Evolutionary conservation across 2,329 filamentous ascomycete genomes (phyloP).

Genomic region (Aspergillus pseudotamarii): DNA sequence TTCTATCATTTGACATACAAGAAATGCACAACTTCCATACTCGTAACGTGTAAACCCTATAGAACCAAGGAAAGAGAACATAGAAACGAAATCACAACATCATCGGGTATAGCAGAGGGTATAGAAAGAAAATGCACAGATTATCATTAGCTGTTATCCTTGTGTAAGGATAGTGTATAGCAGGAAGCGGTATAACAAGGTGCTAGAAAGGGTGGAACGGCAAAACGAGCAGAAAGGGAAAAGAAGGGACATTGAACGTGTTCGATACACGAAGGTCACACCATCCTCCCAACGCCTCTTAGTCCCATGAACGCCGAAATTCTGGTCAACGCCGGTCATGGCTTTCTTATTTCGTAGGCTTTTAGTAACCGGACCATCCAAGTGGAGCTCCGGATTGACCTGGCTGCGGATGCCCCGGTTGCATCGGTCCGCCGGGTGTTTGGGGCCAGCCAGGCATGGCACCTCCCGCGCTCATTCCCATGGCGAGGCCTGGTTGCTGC

Average conservation of each 20-base stretch:
- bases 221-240: slow-evolving; percentile 5
- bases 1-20: slow-evolving; percentile 24
- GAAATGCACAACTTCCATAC: slow-evolving; percentile 21
- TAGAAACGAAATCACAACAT: slow-evolving; percentile 20
- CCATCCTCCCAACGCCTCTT: slow-evolving; percentile 12
- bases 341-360: slow-evolving; percentile 10
- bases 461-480: slow-evolving; percentile 38
- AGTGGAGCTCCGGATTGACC: slow-evolving; percentile 42
- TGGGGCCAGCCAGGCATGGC: slow-evolving; percentile 42
- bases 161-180: slow-evolving; percentile 20
- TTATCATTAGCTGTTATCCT: slow-evolving; percentile 34
- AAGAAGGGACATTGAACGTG: not conserved
- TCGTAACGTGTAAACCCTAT: slow-evolving; percentile 19
- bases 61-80: slow-evolving; percentile 17
- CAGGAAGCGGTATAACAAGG: slow-evolving; percentile 12
- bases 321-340: slow-evolving; percentile 29
- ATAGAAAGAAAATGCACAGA: slow-evolving; percentile 36
- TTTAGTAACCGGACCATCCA: slow-evolving; percentile 43
- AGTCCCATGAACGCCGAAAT: slow-evolving; percentile 24
- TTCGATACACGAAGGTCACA: slow-evolving; percentile 2
- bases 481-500: slow-evolving; percentile 39
- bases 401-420: slow-evolving; percentile 41
- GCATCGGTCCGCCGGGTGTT: slow-evolving; percentile 38
- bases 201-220: slow-evolving; percentile 1
- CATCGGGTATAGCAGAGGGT: slow-evolving; percentile 40